phyloP scores from a whole-genome alignment of 768 basidiomycete species.

The Agrocybe chaxingu region DNA sequence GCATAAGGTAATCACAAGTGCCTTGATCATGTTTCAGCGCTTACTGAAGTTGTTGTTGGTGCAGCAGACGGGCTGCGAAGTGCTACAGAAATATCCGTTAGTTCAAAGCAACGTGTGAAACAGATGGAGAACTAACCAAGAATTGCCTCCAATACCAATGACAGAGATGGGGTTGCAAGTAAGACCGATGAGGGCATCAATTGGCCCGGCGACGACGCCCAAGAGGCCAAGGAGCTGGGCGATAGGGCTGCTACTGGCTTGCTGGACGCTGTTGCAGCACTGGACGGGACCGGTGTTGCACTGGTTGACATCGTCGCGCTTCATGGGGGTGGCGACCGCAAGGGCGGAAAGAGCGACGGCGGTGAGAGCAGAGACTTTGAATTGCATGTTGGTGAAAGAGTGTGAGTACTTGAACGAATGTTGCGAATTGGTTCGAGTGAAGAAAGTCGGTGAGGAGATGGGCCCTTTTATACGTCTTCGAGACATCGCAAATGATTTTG shows the following conservation, averaged over 20 bases:
- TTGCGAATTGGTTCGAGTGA: conserved; percentile 13
- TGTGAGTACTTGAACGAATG: conserved; percentile 8
- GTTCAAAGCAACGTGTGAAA: not conserved
- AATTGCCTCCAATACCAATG: conserved; percentile 16
- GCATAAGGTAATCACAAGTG: not conserved
- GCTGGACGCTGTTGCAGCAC: conserved; percentile 27
- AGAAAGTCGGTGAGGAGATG: not conserved
- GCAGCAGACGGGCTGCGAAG: conserved; percentile 27
- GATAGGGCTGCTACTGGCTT: conserved; percentile 8
- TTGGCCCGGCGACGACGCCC: conserved; percentile 17
- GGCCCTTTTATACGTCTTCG: conserved; percentile 3
- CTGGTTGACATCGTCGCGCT: conserved; percentile 5
- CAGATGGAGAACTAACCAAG: conserved; percentile 16
- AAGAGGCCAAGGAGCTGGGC: conserved; percentile 19
- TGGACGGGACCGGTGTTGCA: conserved; percentile 25
- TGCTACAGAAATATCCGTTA: conserved; percentile 10
- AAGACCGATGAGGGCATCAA: conserved; percentile 22
- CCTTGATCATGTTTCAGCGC: not conserved
- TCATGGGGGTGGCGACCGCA: conserved; percentile 16
- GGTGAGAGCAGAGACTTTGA: conserved; percentile 16
- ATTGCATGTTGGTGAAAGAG: conserved; percentile 15
- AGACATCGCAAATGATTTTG: too few species aligned
- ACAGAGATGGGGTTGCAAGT: conserved; percentile 26
- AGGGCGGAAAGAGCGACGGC: conserved; percentile 19
- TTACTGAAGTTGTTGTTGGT: conserved; percentile 24